Conservation (phyloP, 1,284 basidiomycete genomes). For the Gastroboletus turbinatus region DNA sequence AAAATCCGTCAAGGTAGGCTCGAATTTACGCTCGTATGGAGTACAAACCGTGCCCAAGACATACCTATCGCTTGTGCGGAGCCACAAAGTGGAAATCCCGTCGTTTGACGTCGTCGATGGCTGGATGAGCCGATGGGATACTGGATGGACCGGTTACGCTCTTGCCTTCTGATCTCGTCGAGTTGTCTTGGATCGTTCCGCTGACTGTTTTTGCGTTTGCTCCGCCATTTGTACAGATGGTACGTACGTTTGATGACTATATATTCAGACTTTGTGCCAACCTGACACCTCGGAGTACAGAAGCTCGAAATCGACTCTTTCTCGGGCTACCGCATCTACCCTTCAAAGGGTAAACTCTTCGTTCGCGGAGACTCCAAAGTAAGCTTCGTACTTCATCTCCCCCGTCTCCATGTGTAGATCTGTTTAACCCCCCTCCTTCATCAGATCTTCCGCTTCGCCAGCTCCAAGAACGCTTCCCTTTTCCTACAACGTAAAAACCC, state of each 20-base stretch:
- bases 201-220: constrained; percentile 24
- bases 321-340: constrained; percentile 96
- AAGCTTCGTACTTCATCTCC: constrained; percentile 23
- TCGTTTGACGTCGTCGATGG: constrained; percentile 26
- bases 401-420: background rate
- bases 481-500: constrained; percentile 99
- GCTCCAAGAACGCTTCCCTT: constrained; percentile 91
- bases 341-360: constrained; percentile 92
- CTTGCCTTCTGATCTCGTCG: constrained; percentile 12
- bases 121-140: constrained; percentile 43
- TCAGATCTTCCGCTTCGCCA: constrained; percentile 90
- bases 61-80: constrained; percentile 10
- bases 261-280: constrained; percentile 12
- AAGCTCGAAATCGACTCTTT: constrained; percentile 98
- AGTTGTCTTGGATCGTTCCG: constrained; percentile 8
- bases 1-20: constrained; percentile 60
- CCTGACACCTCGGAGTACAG: constrained; percentile 51
- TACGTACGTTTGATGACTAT: constrained; percentile 33
- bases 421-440: background rate
- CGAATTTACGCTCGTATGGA: constrained; percentile 31
- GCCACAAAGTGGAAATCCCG: constrained; percentile 21
- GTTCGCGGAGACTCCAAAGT: constrained; percentile 97
- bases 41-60: constrained; percentile 1
- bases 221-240: constrained; percentile 43
- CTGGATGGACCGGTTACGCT: constrained; percentile 41